phyloP scores from a whole-genome alignment of 192 early-diverging fungal genomes.

The Backusella morwellensis region DNA sequence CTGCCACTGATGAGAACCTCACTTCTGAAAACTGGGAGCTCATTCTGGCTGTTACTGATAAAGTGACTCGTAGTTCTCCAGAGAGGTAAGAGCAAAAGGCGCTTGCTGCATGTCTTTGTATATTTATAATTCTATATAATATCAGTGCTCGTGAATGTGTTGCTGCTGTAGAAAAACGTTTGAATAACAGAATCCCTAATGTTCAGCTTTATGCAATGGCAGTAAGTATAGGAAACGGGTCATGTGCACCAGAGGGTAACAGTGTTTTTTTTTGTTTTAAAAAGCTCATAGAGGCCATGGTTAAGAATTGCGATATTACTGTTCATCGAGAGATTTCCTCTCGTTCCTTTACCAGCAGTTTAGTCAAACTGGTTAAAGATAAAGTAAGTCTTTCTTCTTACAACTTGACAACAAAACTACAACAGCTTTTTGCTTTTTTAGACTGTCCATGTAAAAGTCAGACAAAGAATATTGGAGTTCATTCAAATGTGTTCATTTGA shows the following conservation, averaged over 20 bases:
- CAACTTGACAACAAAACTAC: no score
- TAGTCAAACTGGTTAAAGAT: slow-evolving; percentile 73
- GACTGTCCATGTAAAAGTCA: slow-evolving; percentile 74
- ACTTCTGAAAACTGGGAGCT: slow-evolving; percentile 93
- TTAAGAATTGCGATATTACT: slow-evolving; percentile 85
- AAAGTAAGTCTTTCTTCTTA: slow-evolving; percentile 38
- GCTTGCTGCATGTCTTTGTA: not conserved
- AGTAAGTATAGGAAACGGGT: slow-evolving; percentile 28
- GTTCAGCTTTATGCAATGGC: slow-evolving; percentile 68
- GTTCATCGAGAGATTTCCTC: slow-evolving; percentile 86
- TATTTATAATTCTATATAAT: not conserved
- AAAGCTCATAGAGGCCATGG: slow-evolving; percentile 80
- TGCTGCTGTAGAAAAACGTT: slow-evolving; percentile 69
- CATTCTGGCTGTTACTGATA: slow-evolving; percentile 72
- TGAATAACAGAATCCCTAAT: slow-evolving; percentile 78
- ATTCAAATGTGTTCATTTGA: slow-evolving; percentile 92
- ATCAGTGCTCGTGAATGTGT: slow-evolving; percentile 68
- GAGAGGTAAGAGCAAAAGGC: slow-evolving; percentile 39
- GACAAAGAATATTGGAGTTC: slow-evolving; percentile 76
- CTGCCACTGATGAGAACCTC: slow-evolving; percentile 91
- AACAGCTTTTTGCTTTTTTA: not conserved
- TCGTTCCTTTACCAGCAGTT: slow-evolving; percentile 75
- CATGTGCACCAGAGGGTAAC: not conserved
- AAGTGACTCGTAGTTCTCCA: slow-evolving; percentile 46
- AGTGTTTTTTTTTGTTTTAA: not conserved